A percentile compares a stretch with the other conserved stretches of the same genome.
These are phyloP conservation scores for Aspergillus nomiae DNA, from an alignment of 2,329 filamentous ascomycete genomes.

Conservation along the genomic window DNA sequence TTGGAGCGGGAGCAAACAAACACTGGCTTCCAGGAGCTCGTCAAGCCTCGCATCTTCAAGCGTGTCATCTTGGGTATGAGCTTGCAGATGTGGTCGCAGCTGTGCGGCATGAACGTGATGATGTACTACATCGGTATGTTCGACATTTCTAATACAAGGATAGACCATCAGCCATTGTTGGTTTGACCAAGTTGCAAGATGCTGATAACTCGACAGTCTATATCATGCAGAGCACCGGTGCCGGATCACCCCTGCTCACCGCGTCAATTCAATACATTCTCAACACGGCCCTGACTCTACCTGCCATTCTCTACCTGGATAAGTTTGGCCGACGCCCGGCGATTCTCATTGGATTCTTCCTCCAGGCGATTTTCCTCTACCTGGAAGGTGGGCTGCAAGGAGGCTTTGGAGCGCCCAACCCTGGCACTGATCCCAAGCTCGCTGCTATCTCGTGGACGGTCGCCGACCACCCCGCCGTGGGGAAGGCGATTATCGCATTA, in stretches of 20 bases:
- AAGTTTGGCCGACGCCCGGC: constrained; percentile 70
- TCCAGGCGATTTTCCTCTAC: constrained; percentile 56
- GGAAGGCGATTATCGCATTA: constrained; percentile 28
- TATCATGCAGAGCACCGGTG: constrained; percentile 67
- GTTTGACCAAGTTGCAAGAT: neutral
- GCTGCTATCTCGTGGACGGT: constrained; percentile 23
- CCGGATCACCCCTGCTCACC: constrained; percentile 61
- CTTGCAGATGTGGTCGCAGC: constrained; percentile 72
- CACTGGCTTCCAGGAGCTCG: constrained; percentile 69
- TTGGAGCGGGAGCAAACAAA: constrained; percentile 71
- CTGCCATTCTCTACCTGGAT: constrained; percentile 72
- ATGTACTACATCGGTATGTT: constrained; percentile 64
- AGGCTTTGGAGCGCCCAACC: constrained; percentile 15
- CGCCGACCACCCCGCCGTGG: constrained; percentile 19
- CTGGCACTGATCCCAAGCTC: constrained; percentile 7
- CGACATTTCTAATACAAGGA: fast-evolving
- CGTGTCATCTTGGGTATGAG: constrained; percentile 70
- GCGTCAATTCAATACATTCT: constrained; percentile 73
- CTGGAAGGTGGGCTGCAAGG: constrained; percentile 42
- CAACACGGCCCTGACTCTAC: constrained; percentile 75
- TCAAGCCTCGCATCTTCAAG: constrained; percentile 71
- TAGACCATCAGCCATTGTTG: neutral
- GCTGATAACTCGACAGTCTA: constrained; percentile 22
- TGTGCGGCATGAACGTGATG: constrained; percentile 74
- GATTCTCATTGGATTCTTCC: constrained; percentile 62